These are phyloP conservation scores for Yamadazyma conglobata DNA, from an alignment of 1,139 yeast genomes.

Conservation along the genomic window DNA sequence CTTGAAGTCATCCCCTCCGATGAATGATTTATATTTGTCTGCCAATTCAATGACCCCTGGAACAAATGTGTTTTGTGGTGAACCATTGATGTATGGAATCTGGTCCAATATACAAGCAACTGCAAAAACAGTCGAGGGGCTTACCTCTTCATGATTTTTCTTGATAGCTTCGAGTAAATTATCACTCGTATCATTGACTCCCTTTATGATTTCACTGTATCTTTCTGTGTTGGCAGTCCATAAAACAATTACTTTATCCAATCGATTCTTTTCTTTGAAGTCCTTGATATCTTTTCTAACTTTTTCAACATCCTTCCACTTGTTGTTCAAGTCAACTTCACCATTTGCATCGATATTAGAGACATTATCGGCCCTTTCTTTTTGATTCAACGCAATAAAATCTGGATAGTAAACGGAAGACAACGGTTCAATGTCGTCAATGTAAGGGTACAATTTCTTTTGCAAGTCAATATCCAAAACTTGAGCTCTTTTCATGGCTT, in stretches of 20 bases:
- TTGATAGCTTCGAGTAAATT: constrained; percentile 74
- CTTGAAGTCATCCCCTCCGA: constrained; percentile 97
- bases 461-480: constrained; percentile 87
- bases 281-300: constrained; percentile 80
- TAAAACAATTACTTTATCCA: constrained; percentile 84
- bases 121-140: constrained; percentile 91
- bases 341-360: constrained; percentile 55
- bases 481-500: constrained; percentile 81
- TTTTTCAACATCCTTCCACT: constrained; percentile 88
- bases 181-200: constrained; percentile 87
- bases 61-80: constrained; percentile 96
- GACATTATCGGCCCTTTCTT: constrained; percentile 86
- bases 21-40: constrained; percentile 68
- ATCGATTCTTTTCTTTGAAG: constrained; percentile 67
- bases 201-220: constrained; percentile 71
- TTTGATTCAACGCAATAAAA: constrained; percentile 93
- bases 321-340: constrained; percentile 52
- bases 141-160: constrained; percentile 73
- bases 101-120: constrained; percentile 87
- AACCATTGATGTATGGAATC: constrained; percentile 89
- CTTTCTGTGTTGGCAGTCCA: constrained; percentile 99
- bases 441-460: constrained; percentile 64
- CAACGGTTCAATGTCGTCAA: constrained; percentile 67
- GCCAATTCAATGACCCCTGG: constrained; percentile 94
- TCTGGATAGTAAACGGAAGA: constrained; percentile 92